Conservation (phyloP, 371 early-diverging fungal species). For the Mortierella sp. region DNA sequence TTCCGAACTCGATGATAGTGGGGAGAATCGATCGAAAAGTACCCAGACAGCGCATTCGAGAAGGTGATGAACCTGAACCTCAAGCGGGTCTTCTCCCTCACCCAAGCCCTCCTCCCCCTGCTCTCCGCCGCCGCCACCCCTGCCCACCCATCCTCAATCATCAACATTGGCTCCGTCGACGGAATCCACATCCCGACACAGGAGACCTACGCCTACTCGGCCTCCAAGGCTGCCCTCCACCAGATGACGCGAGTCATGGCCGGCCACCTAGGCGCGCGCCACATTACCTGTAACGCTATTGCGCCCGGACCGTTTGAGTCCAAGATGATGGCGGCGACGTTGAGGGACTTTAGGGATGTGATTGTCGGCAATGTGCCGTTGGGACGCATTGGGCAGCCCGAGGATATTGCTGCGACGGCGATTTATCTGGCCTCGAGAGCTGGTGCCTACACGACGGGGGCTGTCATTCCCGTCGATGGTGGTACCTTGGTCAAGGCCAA, state of each 20-base stretch:
- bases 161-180: conserved; percentile 87
- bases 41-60: conserved; percentile 76
- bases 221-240: conserved; percentile 83
- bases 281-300: conserved; percentile 87
- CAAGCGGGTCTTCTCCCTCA: conserved; percentile 84
- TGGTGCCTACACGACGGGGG: conserved; percentile 86
- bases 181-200: conserved; percentile 68
- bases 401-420: conserved; percentile 89
- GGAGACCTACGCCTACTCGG: conserved; percentile 79
- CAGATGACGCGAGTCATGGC: conserved; percentile 79
- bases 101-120: conserved; percentile 79
- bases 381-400: conserved; percentile 81
- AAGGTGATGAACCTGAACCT: conserved; percentile 91
- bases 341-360: conserved; percentile 65
- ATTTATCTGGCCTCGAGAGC: conserved; percentile 81
- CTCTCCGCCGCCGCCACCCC: conserved; percentile 70
- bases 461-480: conserved; percentile 87
- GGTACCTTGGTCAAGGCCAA: conserved; percentile 69
- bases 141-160: conserved; percentile 69
- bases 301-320: conserved; percentile 91
- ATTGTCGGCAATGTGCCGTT: conserved; percentile 71
- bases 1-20: too few relatives aligned
- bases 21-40: conserved; percentile 69
- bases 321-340: conserved; percentile 85
- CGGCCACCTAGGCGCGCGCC: conserved; percentile 65